These are phyloP conservation scores for Domatiomyces globalis DNA, from an alignment of 2,329 filamentous ascomycete genomes.

Conservation along the genomic window DNA sequence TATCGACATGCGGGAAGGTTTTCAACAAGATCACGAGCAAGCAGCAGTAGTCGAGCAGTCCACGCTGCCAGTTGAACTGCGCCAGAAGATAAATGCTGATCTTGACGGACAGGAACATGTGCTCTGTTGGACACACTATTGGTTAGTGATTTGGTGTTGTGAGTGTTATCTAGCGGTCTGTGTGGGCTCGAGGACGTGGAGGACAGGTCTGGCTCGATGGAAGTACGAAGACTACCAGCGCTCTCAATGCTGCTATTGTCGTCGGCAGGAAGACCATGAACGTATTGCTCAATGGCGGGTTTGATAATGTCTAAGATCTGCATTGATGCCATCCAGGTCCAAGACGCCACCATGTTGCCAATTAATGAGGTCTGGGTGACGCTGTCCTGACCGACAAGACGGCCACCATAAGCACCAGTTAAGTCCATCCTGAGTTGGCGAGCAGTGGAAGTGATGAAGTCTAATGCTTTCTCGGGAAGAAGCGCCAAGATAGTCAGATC, in stretches of 20 bases:
- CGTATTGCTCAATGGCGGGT: conserved; percentile 1
- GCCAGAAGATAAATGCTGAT: neutral
- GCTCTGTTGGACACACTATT: neutral
- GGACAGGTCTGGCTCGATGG: neutral
- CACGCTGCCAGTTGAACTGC: neutral
- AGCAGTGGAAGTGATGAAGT: conserved; percentile 70
- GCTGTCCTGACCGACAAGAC: conserved; percentile 27
- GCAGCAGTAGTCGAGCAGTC: neutral
- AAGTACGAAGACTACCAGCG: neutral
- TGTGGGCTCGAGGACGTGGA: neutral
- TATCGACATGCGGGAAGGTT: neutral
- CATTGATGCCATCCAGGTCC: conserved; percentile 31
- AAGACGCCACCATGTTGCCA: conserved; percentile 35
- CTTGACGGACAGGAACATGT: neutral
- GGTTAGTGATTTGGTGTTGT: neutral
- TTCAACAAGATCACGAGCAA: neutral
- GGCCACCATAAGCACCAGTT: conserved; percentile 36
- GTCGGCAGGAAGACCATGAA: neutral
- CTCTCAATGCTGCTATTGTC: neutral
- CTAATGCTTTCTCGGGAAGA: conserved; percentile 65
- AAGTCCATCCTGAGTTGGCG: conserved; percentile 70
- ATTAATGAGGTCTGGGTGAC: conserved; percentile 21
- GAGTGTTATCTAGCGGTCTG: neutral
- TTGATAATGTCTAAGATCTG: conserved; percentile 25
- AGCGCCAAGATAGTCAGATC: conserved; percentile 54